phyloP scores from a whole-genome alignment of 306 rosid genomes.

The Rosa rugosa region DNA sequence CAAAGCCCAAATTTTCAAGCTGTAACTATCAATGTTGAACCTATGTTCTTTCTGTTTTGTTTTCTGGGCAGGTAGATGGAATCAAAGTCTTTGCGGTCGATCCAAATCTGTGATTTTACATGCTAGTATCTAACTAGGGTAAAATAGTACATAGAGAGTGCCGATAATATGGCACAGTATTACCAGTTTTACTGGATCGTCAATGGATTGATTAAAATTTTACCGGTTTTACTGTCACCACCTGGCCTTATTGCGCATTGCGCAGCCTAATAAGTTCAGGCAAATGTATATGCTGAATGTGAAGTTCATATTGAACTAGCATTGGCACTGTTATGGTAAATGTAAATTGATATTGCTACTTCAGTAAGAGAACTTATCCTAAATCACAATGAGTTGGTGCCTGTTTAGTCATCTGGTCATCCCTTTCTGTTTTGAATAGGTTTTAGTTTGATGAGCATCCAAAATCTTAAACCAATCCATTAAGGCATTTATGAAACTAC shows the following conservation, averaged over 20 bases:
- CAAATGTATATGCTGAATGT: neutral
- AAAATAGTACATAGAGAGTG: neutral
- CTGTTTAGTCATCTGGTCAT: neutral
- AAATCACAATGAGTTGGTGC: neutral
- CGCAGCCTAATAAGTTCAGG: neutral
- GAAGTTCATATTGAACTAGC: neutral
- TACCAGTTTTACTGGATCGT: neutral
- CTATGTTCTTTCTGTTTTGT: neutral
- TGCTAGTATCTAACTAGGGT: neutral
- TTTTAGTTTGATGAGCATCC: neutral
- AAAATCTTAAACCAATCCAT: neutral
- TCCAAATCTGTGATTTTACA: neutral
- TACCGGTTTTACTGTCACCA: neutral
- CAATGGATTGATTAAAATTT: too few species aligned
- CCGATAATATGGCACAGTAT: neutral
- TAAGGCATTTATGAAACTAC: neutral
- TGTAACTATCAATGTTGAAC: slow-evolving; percentile 7
- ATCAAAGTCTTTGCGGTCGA: neutral
- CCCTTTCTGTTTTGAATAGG: neutral
- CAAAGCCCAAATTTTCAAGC: neutral
- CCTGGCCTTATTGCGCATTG: neutral
- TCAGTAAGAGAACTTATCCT: neutral
- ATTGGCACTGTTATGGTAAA: neutral
- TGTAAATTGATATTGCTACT: neutral
- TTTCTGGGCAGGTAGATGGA: slow-evolving; percentile 13